Evolutionary conservation across 2,329 filamentous ascomycete genomes (phyloP).

Genomic region (Aureobasidium melanogenum): DNA sequence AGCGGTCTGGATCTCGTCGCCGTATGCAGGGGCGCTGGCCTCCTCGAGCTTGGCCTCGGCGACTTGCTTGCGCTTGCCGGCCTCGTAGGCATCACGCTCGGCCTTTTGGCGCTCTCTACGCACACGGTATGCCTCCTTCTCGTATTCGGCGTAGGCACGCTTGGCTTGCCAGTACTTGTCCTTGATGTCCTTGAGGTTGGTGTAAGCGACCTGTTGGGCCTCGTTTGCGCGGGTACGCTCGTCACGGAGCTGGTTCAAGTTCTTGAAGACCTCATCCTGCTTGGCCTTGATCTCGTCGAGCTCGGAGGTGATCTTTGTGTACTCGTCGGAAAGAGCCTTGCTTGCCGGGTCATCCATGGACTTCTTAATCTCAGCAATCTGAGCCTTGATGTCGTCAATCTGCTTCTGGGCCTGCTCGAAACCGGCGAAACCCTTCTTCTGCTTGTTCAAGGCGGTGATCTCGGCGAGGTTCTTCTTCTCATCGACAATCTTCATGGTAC

Average conservation of each 20-base stretch:
- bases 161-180: constrained; percentile 77
- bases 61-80: constrained; percentile 65
- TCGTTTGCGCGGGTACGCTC: constrained; percentile 75
- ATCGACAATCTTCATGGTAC: constrained; percentile 90
- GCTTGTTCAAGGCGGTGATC: constrained; percentile 73
- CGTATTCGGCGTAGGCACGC: constrained; percentile 74
- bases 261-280: constrained; percentile 86
- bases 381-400: constrained; percentile 77
- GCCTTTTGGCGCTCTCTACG: constrained; percentile 68
- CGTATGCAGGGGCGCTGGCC: constrained; percentile 77
- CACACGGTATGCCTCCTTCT: constrained; percentile 71
- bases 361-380: constrained; percentile 85
- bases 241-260: constrained; percentile 72
- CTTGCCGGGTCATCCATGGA: constrained; percentile 83
- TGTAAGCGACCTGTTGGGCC: constrained; percentile 80
- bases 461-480: constrained; percentile 90
- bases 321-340: constrained; percentile 79
- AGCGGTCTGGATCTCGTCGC: constrained; percentile 83
- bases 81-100: constrained; percentile 65
- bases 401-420: constrained; percentile 80
- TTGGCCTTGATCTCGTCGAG: constrained; percentile 84
- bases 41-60: constrained; percentile 71
- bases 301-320: constrained; percentile 77
- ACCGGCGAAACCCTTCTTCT: constrained; percentile 80
- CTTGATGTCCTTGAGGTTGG: constrained; percentile 75